Conservation (phyloP, 2,329 filamentous ascomycete genomes). For the Paraphaeosphaeria minitans region DNA sequence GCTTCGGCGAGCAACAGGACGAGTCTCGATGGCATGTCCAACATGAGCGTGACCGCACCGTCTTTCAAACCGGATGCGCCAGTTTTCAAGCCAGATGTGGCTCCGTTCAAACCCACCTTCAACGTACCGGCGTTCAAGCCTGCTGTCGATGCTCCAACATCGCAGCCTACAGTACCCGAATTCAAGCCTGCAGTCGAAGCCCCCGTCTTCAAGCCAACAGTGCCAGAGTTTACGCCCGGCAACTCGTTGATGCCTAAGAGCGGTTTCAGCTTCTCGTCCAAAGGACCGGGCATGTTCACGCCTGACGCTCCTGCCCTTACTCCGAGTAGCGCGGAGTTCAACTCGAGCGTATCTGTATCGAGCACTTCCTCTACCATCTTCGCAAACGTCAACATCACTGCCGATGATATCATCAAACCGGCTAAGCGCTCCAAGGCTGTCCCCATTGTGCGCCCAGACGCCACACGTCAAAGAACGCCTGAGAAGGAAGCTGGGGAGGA, state of each 20-base stretch:
- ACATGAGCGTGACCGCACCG: slow-evolving; percentile 72
- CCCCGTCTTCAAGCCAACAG: slow-evolving; percentile 42
- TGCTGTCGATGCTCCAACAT: slow-evolving; percentile 35
- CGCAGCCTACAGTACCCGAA: slow-evolving; percentile 39
- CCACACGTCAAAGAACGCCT: slow-evolving; percentile 47
- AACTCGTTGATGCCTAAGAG: slow-evolving; percentile 31
- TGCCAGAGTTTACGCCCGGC: slow-evolving; percentile 43
- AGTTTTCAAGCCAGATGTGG: slow-evolving; percentile 71
- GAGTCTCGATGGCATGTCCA: slow-evolving; percentile 39
- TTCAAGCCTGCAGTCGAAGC: slow-evolving; percentile 43
- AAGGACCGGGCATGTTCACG: slow-evolving; percentile 68
- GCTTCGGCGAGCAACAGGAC: slow-evolving; percentile 52
- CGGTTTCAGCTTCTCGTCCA: slow-evolving; percentile 64
- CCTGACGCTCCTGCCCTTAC: slow-evolving; percentile 79
- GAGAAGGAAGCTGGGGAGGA: slow-evolving; percentile 47
- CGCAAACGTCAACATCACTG: slow-evolving; percentile 57
- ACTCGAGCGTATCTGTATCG: slow-evolving; percentile 27
- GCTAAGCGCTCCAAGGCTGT: slow-evolving; percentile 80
- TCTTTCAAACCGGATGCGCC: slow-evolving; percentile 79
- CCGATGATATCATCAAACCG: slow-evolving; percentile 67
- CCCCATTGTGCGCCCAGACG: slow-evolving; percentile 73
- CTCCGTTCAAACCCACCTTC: slow-evolving; percentile 69
- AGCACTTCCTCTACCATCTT: slow-evolving; percentile 44
- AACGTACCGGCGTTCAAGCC: slow-evolving; percentile 30
- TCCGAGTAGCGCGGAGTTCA: slow-evolving; percentile 27